Base-by-base conservation (phyloP, 768 basidiomycete genomes). In the Mycena latifolia region DNA sequence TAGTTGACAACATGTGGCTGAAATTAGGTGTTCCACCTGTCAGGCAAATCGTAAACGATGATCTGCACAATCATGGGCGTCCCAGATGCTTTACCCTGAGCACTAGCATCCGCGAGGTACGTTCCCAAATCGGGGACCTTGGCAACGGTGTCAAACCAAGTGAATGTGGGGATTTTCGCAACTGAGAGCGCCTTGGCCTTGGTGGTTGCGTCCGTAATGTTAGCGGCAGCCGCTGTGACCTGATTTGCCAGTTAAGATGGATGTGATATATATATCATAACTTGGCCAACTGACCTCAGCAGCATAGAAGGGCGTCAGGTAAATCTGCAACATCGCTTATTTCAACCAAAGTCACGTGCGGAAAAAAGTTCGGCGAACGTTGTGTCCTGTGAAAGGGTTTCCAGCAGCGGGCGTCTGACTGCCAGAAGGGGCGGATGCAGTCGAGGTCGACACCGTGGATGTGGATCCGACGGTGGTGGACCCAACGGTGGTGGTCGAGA, bases 111-210 rank as follows among this genome's bases (percentile, higher is more conserved):
- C 18, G 86, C 82, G 51, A 90, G 85, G 74, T 89, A 88, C 15
- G 81, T 85, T 47, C 85, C 86, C 55, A 89, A 81, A 50, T 76
- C 76, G 10, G 86, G 78, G 27, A 85, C 82, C 79, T 89, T 89
- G 67, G 86, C 78, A 39, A 88, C 79, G 54, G 77, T 76, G 72
- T 89, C 87, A 73, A 88, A 82, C 88, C 88, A 89, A 53, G 80
- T 86, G 81, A 89, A 89, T 43, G 85, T 87, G 22, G 88, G 87
- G 72, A 89, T 85, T 20, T 84, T 78, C n/a, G 83, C 86, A 43
- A 89, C 84, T 53, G 76, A 78, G 33, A 79, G 63, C 48, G 88
- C 88, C 75, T 88, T 85, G 24, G 88, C 78, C 48, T 80, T 78
- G 52, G 79, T 75, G 25, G 83, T 83, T 1, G 88, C 28, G 69